Evolutionary conservation across 306 rosid species (phyloP).

Genomic region (Potentilla sterilis): DNA sequence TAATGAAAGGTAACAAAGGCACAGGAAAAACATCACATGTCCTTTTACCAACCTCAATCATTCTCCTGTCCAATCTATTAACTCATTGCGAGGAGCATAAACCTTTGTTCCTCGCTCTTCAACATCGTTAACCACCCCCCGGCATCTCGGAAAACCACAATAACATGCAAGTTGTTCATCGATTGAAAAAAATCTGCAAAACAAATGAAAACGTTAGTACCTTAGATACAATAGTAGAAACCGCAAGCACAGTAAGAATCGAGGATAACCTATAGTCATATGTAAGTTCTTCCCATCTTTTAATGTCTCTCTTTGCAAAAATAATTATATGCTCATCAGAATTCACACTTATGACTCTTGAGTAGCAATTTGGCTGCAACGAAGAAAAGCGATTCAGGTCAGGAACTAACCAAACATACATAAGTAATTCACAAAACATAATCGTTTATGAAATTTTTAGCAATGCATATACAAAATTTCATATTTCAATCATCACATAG

Average conservation of each 20-base stretch:
- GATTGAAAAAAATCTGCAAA: slow-evolving; percentile 80
- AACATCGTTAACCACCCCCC: slow-evolving; percentile 88
- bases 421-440: neutral
- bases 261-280: slow-evolving; percentile 82
- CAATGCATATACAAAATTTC: neutral
- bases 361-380: slow-evolving; percentile 98
- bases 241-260: slow-evolving; percentile 11
- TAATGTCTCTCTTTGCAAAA: slow-evolving; percentile 94
- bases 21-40: slow-evolving; percentile 16
- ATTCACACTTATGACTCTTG: slow-evolving; percentile 83
- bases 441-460: neutral
- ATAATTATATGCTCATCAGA: slow-evolving; percentile 95
- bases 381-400: slow-evolving; percentile 22
- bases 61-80: slow-evolving; percentile 90
- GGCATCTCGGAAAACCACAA: slow-evolving; percentile 89
- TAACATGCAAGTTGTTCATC: slow-evolving; percentile 94
- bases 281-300: slow-evolving; percentile 98
- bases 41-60: slow-evolving; percentile 48
- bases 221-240: slow-evolving; percentile 21
- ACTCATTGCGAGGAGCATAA: slow-evolving; percentile 61
- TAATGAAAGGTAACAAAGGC: slow-evolving; percentile 4
- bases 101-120: slow-evolving; percentile 86
- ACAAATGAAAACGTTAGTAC: slow-evolving; percentile 36
- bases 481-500: neutral
- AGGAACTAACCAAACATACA: slow-evolving; percentile 15